Conservation (phyloP, 2,329 filamentous ascomycete species). For the Gnomoniopsis sp. region DNA sequence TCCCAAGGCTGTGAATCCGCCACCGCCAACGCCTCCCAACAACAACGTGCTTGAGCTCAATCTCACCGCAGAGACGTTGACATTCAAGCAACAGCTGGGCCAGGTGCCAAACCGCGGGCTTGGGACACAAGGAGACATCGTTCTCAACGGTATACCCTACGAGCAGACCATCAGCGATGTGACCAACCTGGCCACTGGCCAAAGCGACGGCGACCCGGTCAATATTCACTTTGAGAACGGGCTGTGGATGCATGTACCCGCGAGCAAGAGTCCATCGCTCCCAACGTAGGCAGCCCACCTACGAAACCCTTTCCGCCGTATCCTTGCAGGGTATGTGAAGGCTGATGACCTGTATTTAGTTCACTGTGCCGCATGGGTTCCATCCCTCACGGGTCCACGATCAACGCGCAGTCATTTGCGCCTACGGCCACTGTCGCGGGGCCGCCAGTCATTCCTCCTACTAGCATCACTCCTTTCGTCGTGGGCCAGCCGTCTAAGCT, state of each 20-base stretch:
- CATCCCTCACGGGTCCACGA: slow-evolving; percentile 41
- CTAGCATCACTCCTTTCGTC: slow-evolving; percentile 27
- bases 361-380: slow-evolving; percentile 36
- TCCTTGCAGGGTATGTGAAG: too few relatives aligned
- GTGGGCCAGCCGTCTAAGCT: slow-evolving; percentile 1
- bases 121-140: slow-evolving; percentile 25
- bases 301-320: too few relatives aligned
- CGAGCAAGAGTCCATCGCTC: slow-evolving; percentile 20
- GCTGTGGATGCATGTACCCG: slow-evolving; percentile 36
- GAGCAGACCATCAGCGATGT: slow-evolving; percentile 33
- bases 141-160: slow-evolving; percentile 34
- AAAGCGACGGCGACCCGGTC: slow-evolving; percentile 20
- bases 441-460: slow-evolving; percentile 18
- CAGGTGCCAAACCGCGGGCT: slow-evolving; percentile 36
- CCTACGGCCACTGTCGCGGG: slow-evolving; percentile 18
- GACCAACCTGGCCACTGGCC: slow-evolving; percentile 24
- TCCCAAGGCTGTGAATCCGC: slow-evolving; percentile 10
- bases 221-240: slow-evolving; percentile 40
- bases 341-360: too few relatives aligned
- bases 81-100: slow-evolving; percentile 30
- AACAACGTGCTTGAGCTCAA: slow-evolving; percentile 36
- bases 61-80: slow-evolving; percentile 32
- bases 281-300: slow-evolving; percentile 15
- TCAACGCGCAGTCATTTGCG: slow-evolving; percentile 35
- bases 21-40: slow-evolving; percentile 13